These are phyloP conservation scores for Kuraishia piskuri DNA, from an alignment of 805 yeast genomes.

Conservation along the genomic window DNA sequence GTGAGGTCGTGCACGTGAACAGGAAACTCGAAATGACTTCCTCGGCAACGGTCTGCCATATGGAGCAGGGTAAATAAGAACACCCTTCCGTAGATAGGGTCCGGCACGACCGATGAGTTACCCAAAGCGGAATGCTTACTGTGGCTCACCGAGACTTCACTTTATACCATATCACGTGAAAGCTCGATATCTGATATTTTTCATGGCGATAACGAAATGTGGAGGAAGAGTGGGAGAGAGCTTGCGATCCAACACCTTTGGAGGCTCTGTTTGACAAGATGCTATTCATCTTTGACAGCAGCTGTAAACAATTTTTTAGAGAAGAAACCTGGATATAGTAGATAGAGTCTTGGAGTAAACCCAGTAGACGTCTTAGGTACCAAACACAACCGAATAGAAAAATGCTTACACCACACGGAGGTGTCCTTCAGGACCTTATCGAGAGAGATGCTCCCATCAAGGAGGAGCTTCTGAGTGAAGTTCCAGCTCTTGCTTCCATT, in stretches of 20 bases:
- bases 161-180: background rate
- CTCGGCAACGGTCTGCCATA: background rate
- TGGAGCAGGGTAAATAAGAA: background rate
- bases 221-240: background rate
- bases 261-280: background rate
- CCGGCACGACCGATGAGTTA: background rate
- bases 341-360: too few species aligned
- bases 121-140: background rate
- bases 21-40: background rate
- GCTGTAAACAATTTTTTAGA: background rate
- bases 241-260: background rate
- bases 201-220: background rate
- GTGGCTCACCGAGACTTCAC: background rate
- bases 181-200: background rate
- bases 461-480: constrained; percentile 48
- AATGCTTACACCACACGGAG: constrained; percentile 90
- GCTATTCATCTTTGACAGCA: background rate
- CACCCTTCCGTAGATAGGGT: background rate
- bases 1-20: background rate
- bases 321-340: background rate
- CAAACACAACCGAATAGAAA: constrained; percentile 3
- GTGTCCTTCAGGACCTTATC: constrained; percentile 75
- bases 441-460: constrained; percentile 68
- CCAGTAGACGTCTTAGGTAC: background rate
- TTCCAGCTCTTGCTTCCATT: constrained; percentile 37